A percentile compares a stretch with the other conserved stretches of the same genome.
Evolutionary conservation across 768 basidiomycete species (phyloP).

Genomic region (Hysterangium stoloniferum): DNA sequence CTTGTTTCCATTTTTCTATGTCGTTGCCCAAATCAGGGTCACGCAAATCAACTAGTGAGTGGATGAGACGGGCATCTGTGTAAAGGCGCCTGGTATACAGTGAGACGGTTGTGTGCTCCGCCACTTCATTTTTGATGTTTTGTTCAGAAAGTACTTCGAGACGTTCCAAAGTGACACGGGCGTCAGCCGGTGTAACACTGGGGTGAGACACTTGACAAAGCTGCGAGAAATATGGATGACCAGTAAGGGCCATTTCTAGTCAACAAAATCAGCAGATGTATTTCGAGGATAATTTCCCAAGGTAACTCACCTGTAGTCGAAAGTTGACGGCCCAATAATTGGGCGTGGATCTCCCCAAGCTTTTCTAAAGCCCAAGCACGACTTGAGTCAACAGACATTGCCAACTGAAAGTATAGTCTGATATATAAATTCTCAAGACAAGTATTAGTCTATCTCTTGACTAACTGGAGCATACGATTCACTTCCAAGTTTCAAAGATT

Average conservation of each 20-base stretch:
- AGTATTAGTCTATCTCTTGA: too few relatives aligned
- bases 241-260: neutral
- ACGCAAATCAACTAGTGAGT: constrained; percentile 32
- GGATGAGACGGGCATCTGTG: constrained; percentile 65
- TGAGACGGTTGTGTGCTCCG: neutral
- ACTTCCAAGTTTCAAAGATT: too few relatives aligned
- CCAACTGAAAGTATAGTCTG: too few relatives aligned
- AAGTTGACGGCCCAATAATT: neutral
- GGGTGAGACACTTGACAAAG: neutral
- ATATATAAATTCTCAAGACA: too few relatives aligned
- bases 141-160: constrained; percentile 2
- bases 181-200: neutral
- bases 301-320: neutral
- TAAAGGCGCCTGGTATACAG: constrained; percentile 49
- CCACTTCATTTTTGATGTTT: neutral
- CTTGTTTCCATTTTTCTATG: constrained; percentile 25
- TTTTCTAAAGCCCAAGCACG: too few relatives aligned
- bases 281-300: neutral
- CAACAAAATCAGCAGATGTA: neutral
- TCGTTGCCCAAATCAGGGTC: constrained; percentile 8
- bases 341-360: neutral
- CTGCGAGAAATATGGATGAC: neutral
- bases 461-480: too few relatives aligned
- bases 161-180: neutral
- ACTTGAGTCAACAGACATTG: too few relatives aligned